These are phyloP conservation scores for Eimeria nieschulzi DNA, from an alignment of 169 alveolate species.

Conservation along the genomic window DNA sequence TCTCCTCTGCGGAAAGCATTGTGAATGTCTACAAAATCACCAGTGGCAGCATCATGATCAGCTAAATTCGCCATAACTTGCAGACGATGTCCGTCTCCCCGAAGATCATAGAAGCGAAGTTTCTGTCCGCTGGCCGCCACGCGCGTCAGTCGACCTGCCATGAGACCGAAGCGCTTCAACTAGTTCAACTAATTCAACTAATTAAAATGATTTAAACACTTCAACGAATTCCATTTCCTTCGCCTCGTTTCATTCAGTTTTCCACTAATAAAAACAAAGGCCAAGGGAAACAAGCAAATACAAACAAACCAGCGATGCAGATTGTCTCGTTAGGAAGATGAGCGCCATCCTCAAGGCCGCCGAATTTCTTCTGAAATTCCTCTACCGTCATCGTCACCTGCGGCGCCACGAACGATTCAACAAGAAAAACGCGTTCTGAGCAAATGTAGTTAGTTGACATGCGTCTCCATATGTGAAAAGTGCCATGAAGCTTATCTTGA, in stretches of 20 bases:
- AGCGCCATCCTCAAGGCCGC: slow-evolving; percentile 83
- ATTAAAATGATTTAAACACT: no score
- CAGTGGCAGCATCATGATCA: slow-evolving; percentile 77
- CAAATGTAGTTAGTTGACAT: no score
- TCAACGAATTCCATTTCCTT: neutral
- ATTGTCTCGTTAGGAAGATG: slow-evolving; percentile 81
- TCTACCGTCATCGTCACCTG: slow-evolving; percentile 35
- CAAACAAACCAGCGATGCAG: slow-evolving; percentile 88
- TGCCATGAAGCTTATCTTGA: no score
- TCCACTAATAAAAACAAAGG: no score
- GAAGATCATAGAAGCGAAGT: slow-evolving; percentile 91
- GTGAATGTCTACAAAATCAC: slow-evolving; percentile 75
- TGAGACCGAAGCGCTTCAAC: no score
- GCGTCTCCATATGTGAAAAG: no score
- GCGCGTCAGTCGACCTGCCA: slow-evolving; percentile 90
- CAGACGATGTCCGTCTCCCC: slow-evolving; percentile 89
- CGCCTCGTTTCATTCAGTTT: neutral
- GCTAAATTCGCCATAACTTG: slow-evolving; percentile 87
- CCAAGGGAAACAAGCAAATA: neutral
- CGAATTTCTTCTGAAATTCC: slow-evolving; percentile 83
- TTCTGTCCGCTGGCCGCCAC: slow-evolving; percentile 90
- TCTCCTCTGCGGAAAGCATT: slow-evolving; percentile 71
- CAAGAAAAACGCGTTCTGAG: no score
- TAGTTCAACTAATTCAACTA: no score
- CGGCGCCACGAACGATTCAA: neutral